Base-by-base conservation (phyloP, 768 basidiomycete species). In the Agrocybe pediades region DNA sequence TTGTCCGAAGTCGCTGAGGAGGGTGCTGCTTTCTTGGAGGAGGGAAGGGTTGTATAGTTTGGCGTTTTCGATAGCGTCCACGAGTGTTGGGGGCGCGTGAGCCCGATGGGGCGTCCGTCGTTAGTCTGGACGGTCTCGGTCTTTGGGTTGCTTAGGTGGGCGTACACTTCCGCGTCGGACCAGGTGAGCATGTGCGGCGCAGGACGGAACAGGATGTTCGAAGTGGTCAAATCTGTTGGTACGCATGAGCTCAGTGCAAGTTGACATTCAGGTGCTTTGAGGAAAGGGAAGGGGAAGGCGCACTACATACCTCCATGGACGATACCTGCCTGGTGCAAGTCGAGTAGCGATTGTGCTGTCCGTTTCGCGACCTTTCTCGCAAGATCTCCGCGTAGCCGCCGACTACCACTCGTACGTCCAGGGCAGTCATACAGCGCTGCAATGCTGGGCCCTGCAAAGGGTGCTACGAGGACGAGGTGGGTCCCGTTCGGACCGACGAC, bases 401-500 rank as follows among this genome's bases (percentile, higher is more conserved):
- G 46, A 59, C 68, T 70, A 27, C 69, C 64, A 19, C 57, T 40
- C 9, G 60, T 52, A 56, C 67, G 42, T n/a, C 70, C 67, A 3
- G 69, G 72, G 47, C 46, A 69, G n/a, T 69, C 61, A 5, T 59
- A 61, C 59, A 75, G 63, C 42, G 73, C 36, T 36, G 58, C 51
- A 41, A 75, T 43, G 52, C 66, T 73, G 2, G 74, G 77, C 1
- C 81, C 80, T 24, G 77, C 69, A 48, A 82, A 67, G 44, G 71
- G 73, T 68, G 64, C 77, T 45, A 81, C 71, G 60, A 82, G 73
- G 59, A 70, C 80, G 21, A 71, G 73, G 62, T 83, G 82, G 41
- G 71, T 68, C 33, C 82, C 82, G 60, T 81, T 83, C 0, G 78
- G 78, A 19, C 81, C 78, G 17, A 66, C 56, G 49, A 72, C 74